phyloP scores from a whole-genome alignment of 768 basidiomycete genomes.

The Macrolepiota albuminosa region DNA sequence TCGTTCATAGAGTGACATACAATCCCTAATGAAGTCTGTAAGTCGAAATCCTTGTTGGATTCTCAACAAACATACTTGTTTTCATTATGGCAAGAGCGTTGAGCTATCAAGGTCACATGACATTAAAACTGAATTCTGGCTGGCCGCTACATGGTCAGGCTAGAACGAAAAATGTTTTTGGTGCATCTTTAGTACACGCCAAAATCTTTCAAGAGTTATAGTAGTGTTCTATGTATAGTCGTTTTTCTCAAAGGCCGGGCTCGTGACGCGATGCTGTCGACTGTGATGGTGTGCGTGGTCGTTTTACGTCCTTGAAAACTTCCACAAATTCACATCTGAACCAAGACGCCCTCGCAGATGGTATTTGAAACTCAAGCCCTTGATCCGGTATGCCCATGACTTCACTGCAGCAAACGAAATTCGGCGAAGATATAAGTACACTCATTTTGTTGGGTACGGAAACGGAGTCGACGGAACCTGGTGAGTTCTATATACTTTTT shows the following conservation, averaged over 20 bases:
- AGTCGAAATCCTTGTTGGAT: too few species aligned
- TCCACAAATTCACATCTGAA: background rate
- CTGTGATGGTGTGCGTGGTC: background rate
- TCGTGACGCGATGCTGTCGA: background rate
- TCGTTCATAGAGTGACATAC: too few species aligned
- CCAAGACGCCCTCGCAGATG: slow-evolving; percentile 5
- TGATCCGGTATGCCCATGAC: background rate
- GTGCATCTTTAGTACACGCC: background rate
- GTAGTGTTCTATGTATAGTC: background rate
- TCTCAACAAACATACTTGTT: too few species aligned
- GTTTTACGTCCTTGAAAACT: background rate
- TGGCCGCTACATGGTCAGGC: too few species aligned
- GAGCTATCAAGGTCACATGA: background rate
- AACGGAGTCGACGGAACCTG: background rate
- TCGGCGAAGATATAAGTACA: slow-evolving; percentile 8
- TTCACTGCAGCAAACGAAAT: slow-evolving; percentile 8
- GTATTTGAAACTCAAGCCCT: background rate
- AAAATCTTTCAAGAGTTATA: background rate
- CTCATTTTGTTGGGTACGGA: background rate
- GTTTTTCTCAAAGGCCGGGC: background rate
- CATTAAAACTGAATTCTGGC: background rate
- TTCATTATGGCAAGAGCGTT: too few species aligned
- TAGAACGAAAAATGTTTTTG: background rate
- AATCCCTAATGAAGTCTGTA: too few species aligned
- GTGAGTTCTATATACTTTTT: background rate